A percentile compares a stretch with the other conserved stretches of the same genome.
These are phyloP conservation scores for Acidomyces sp. DNA, from an alignment of 495 filamentous ascomycete species.

Conservation along the genomic window DNA sequence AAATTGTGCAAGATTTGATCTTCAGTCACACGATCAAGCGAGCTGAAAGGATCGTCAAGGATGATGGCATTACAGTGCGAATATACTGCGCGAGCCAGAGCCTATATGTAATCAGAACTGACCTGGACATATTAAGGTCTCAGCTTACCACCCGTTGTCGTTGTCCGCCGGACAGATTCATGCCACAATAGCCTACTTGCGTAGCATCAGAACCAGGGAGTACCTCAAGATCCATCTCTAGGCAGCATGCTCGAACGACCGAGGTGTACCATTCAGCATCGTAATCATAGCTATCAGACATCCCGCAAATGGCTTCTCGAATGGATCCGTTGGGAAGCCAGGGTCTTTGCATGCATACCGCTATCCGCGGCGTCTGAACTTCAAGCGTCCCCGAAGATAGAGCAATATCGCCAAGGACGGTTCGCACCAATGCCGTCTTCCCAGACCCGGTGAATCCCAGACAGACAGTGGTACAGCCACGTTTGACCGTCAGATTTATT, in stretches of 20 bases:
- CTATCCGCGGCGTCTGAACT: constrained; percentile 31
- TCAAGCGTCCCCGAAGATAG: constrained; percentile 29
- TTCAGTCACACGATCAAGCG: background rate
- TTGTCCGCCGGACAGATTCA: constrained; percentile 53
- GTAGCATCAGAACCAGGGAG: constrained; percentile 46
- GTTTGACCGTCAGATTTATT: constrained; percentile 6
- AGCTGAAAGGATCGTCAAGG: background rate
- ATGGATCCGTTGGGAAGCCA: constrained; percentile 49
- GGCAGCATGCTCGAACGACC: constrained; percentile 51
- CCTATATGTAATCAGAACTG: no score
- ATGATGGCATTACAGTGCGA: constrained; percentile 20
- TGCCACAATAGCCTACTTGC: constrained; percentile 49
- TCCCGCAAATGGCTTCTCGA: constrained; percentile 43
- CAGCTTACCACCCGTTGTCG: constrained; percentile 46
- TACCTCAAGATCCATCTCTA: constrained; percentile 42
- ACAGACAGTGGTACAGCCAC: constrained; percentile 26
- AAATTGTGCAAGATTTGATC: background rate
- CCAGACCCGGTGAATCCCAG: constrained; percentile 39
- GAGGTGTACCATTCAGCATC: constrained; percentile 47
- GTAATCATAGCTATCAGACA: constrained; percentile 40
- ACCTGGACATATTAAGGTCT: no score
- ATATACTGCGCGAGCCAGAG: constrained; percentile 47
- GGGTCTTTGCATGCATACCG: constrained; percentile 39
- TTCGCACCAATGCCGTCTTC: constrained; percentile 39
- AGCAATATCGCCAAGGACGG: constrained; percentile 38